These are phyloP conservation scores for Pelargonium myrrhifolium DNA, from an alignment of 441 rosid genomes.

Conservation along the genomic window DNA sequence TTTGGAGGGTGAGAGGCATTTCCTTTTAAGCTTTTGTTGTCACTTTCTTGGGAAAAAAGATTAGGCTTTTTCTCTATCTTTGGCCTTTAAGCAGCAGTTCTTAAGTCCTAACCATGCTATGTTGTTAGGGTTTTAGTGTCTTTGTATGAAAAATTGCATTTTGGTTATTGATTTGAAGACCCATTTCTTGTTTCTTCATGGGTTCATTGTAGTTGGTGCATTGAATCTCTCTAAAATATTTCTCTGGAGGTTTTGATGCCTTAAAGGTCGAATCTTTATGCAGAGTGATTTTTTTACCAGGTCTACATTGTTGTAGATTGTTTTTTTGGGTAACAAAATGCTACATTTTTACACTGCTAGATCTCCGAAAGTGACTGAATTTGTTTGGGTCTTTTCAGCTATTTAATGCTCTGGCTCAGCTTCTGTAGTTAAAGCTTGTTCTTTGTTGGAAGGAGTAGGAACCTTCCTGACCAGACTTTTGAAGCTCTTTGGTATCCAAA, in stretches of 20 bases:
- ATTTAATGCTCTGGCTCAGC: conserved; percentile 32
- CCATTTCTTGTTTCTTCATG: too few relatives aligned
- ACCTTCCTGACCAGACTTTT: conserved; percentile 6
- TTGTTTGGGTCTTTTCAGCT: conserved; percentile 26
- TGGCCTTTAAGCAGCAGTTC: too few relatives aligned
- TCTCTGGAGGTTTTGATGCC: conserved; percentile 17
- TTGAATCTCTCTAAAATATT: neutral
- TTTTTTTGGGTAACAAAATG: too few relatives aligned
- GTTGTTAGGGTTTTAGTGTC: conserved; percentile 24
- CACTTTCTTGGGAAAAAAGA: conserved; percentile 24
- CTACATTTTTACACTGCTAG: conserved; percentile 26
- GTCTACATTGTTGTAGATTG: too few relatives aligned
- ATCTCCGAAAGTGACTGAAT: conserved; percentile 34
- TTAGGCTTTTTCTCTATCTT: conserved; percentile 17
- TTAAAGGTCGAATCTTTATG: conserved; percentile 32
- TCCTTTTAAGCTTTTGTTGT: conserved; percentile 19
- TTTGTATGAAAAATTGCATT: conserved; percentile 22
- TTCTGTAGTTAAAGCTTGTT: conserved; percentile 22
- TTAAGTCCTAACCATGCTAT: conserved; percentile 16
- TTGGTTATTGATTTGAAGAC: conserved; percentile 5
- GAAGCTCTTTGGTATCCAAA: conserved; percentile 17
- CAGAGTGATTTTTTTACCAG: too few relatives aligned
- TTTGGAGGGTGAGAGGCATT: conserved; percentile 16
- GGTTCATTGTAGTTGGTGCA: neutral
- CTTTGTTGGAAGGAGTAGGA: conserved; percentile 27